Conservation (phyloP, 2,329 filamentous ascomycete genomes). For the Sclerotinia sclerotiorum region DNA sequence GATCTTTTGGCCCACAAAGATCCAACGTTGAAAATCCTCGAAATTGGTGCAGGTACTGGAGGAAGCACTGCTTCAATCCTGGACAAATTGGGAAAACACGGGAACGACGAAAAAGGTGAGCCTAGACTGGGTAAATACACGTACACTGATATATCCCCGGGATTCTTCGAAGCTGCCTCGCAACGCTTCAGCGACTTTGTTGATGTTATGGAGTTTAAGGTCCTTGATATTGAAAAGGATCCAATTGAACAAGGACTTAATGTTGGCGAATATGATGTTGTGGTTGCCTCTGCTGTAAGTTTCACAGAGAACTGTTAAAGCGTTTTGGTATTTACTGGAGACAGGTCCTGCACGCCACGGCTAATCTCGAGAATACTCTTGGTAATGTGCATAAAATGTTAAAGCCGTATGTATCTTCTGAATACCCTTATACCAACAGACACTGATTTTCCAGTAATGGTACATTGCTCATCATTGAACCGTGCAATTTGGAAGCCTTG, state of each 20-base stretch:
- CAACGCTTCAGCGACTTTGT: slow-evolving; percentile 36
- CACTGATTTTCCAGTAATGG: too few relatives aligned
- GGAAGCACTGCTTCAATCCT: slow-evolving; percentile 25
- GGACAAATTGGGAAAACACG: slow-evolving; percentile 7
- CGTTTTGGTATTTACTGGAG: too few relatives aligned
- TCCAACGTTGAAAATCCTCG: slow-evolving; percentile 31
- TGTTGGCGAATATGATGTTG: slow-evolving; percentile 36
- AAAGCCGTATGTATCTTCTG: slow-evolving; percentile 10
- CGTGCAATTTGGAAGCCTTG: too few relatives aligned
- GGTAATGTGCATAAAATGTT: slow-evolving; percentile 1
- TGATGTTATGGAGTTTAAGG: slow-evolving; percentile 22
- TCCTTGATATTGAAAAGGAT: slow-evolving; percentile 41
- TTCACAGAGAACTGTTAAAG: too few relatives aligned
- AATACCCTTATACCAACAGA: too few relatives aligned
- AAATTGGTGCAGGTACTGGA: slow-evolving; percentile 34
- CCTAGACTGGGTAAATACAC: slow-evolving; percentile 35
- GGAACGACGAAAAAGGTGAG: too few relatives aligned
- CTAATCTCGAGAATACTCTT: not conserved
- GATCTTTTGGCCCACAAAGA: slow-evolving; percentile 25
- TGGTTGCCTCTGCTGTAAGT: slow-evolving; percentile 35
- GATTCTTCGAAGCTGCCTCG: slow-evolving; percentile 40
- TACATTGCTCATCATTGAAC: too few relatives aligned
- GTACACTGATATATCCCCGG: slow-evolving; percentile 37
- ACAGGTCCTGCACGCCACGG: slow-evolving; percentile 19
- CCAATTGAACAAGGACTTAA: slow-evolving; percentile 41